Evolutionary conservation across 306 rosid species (phyloP).

Genomic region (Cucumis cinereus): DNA sequence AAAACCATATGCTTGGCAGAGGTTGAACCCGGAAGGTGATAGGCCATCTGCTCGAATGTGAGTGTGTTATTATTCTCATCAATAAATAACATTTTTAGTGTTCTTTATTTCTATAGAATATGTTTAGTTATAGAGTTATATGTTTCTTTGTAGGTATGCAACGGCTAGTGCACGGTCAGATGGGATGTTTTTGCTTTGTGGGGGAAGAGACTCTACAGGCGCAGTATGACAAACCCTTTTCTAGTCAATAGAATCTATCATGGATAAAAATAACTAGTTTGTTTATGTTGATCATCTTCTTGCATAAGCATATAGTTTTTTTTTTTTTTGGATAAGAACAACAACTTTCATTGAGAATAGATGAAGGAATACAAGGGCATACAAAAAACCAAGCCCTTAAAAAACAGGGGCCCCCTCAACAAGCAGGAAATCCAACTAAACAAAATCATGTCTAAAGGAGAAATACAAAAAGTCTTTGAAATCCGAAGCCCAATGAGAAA

Average conservation of each 20-base stretch:
- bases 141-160: slow-evolving; percentile 74
- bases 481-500: too few species aligned
- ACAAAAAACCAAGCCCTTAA: too few species aligned
- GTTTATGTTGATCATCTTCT: neutral
- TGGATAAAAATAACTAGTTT: neutral
- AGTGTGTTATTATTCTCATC: slow-evolving; percentile 25
- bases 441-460: too few species aligned
- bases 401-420: too few species aligned
- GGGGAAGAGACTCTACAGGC: slow-evolving; percentile 95
- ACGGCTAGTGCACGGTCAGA: slow-evolving; percentile 99
- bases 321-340: too few species aligned
- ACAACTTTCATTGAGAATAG: too few species aligned
- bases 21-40: slow-evolving; percentile 90
- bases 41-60: slow-evolving; percentile 98
- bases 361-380: too few species aligned
- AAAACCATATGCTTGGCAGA: slow-evolving; percentile 92
- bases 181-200: slow-evolving; percentile 98
- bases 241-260: neutral
- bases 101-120: slow-evolving; percentile 2
- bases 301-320: neutral
- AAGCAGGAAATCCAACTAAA: too few species aligned
- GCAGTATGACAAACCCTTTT: slow-evolving; percentile 43
- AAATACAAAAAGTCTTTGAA: too few species aligned
- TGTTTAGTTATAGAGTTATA: slow-evolving; percentile 6
- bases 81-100: slow-evolving; percentile 3